These are phyloP conservation scores for Kwoniella sp. DNA, from an alignment of 768 basidiomycete species.

Conservation along the genomic window DNA sequence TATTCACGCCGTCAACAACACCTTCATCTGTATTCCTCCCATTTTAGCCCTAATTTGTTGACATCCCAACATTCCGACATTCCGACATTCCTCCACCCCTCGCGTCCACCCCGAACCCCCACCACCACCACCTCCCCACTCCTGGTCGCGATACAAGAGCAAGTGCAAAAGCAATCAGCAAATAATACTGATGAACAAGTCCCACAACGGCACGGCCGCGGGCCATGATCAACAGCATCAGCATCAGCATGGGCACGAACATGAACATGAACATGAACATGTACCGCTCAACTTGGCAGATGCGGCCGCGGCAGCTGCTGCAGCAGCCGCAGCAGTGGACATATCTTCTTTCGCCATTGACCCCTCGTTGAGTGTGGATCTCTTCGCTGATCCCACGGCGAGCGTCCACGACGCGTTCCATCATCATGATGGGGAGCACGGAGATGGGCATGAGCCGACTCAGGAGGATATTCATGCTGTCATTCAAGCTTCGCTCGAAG, in stretches of 20 bases:
- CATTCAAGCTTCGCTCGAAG: slow-evolving; percentile 21
- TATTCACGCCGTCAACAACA: slow-evolving; percentile 18
- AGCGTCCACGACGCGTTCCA: background rate
- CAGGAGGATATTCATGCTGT: slow-evolving; percentile 28
- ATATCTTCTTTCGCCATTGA: slow-evolving; percentile 20
- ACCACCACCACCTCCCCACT: too few species aligned
- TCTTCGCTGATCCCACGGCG: slow-evolving; percentile 12
- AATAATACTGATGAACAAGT: too few species aligned
- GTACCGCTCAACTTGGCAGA: slow-evolving; percentile 18
- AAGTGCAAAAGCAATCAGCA: too few species aligned
- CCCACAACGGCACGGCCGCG: too few species aligned
- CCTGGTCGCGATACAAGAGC: too few species aligned
- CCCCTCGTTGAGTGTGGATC: slow-evolving; percentile 14
- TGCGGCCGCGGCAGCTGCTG: background rate
- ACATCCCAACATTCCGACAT: background rate
- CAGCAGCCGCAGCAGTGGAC: slow-evolving; percentile 7
- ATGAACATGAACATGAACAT: too few species aligned
- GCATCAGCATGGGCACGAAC: background rate
- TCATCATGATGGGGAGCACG: background rate
- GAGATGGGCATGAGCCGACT: slow-evolving; percentile 7
- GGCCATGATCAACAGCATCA: background rate
- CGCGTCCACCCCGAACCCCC: too few species aligned
- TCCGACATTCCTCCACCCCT: slow-evolving; percentile 16
- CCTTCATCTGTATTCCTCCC: slow-evolving; percentile 16
- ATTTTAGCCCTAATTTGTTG: slow-evolving; percentile 7